Conservation (phyloP, 1,284 basidiomycete genomes). For the Austropuccinia psidii region DNA sequence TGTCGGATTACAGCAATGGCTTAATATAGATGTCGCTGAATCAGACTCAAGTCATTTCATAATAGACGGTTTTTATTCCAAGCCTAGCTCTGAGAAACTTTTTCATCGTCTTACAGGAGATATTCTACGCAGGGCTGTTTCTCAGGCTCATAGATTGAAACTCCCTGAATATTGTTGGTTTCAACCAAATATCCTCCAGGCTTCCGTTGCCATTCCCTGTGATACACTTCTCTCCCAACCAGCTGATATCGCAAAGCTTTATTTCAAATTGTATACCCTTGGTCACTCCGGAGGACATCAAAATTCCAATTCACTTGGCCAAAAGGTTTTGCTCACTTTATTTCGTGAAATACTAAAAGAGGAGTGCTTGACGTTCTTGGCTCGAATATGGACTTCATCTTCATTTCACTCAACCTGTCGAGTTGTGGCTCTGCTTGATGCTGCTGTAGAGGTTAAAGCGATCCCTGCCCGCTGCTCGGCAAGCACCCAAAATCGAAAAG, state of each 20-base stretch:
- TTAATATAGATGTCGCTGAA: neutral
- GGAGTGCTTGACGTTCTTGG: conserved; percentile 28
- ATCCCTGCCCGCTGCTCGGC: neutral
- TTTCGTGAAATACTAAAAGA: conserved; percentile 1
- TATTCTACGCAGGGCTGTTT: conserved; percentile 4
- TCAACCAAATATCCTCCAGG: conserved; percentile 16
- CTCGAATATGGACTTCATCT: conserved; percentile 31
- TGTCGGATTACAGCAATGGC: conserved; percentile 12
- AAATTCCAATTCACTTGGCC: conserved; percentile 2
- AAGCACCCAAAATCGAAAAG: neutral
- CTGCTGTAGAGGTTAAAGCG: conserved; percentile 20
- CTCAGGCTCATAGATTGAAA: neutral
- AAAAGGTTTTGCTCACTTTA: neutral
- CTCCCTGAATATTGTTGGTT: conserved; percentile 29
- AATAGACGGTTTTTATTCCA: conserved; percentile 19
- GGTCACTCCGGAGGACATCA: conserved; percentile 3
- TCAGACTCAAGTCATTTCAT: neutral
- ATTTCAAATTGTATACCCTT: conserved; percentile 18
- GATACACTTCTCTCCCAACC: neutral
- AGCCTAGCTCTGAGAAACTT: conserved; percentile 26
- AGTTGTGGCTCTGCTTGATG: conserved; percentile 25
- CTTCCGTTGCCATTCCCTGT: neutral
- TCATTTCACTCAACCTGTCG: conserved; percentile 14
- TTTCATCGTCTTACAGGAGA: conserved; percentile 5
- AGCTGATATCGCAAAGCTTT: conserved; percentile 9